Evolutionary conservation across 768 basidiomycete species (phyloP).

Genomic region (Galerina marginata): DNA sequence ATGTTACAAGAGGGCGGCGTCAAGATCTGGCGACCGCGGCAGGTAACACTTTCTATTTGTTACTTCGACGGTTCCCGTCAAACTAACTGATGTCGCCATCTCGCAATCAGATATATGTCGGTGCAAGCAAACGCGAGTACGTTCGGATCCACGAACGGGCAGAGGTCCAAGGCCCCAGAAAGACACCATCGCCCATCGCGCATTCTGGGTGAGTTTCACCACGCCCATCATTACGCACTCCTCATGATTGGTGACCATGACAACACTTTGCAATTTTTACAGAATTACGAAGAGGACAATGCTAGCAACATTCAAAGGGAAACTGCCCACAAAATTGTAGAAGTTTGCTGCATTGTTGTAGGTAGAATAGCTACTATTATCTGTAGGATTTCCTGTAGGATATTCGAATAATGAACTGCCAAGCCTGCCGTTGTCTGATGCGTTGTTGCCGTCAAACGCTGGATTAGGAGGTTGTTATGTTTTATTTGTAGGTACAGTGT

Average conservation of each 20-base stretch:
- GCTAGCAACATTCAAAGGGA: constrained; percentile 55
- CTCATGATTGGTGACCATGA: constrained; percentile 42
- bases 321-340: constrained; percentile 21
- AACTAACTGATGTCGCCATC: constrained; percentile 6
- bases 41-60: constrained; percentile 48
- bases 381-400: constrained; percentile 16
- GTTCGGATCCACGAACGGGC: constrained; percentile 66
- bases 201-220: constrained; percentile 75
- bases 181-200: constrained; percentile 64
- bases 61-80: constrained; percentile 14
- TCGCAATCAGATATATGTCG: constrained; percentile 72
- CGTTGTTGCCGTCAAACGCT: constrained; percentile 12
- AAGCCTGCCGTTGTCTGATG: constrained; percentile 17
- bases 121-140: constrained; percentile 75
- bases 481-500: constrained; percentile 13
- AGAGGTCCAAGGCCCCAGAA: constrained; percentile 56
- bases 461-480: constrained; percentile 14
- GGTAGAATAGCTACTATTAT: constrained; percentile 10
- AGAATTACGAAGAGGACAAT: constrained; percentile 74
- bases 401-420: constrained; percentile 1
- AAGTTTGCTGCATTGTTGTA: constrained; percentile 6
- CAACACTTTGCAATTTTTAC: constrained; percentile 30
- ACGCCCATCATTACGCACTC: not conserved
- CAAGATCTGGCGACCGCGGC: constrained; percentile 91
- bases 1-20: constrained; percentile 90